Conservation (phyloP, 2,329 filamentous ascomycete genomes). For the Aspergillus sp. region DNA sequence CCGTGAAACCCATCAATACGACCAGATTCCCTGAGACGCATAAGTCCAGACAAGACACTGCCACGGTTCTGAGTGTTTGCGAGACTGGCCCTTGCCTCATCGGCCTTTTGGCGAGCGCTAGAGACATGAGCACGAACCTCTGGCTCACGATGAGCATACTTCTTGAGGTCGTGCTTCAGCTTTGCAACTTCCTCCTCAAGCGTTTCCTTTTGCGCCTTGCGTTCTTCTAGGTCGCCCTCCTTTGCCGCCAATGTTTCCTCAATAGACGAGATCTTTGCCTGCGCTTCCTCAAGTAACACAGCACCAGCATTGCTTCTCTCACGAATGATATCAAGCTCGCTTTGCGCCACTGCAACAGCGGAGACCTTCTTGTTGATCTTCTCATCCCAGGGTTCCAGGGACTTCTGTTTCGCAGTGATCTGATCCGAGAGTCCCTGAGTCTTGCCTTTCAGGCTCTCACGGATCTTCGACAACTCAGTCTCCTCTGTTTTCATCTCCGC, state of each 20-base stretch:
- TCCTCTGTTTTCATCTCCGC: constrained; percentile 74
- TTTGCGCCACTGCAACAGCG: constrained; percentile 88
- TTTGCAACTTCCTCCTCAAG: constrained; percentile 73
- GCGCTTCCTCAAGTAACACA: constrained; percentile 76
- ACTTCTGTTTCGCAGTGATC: constrained; percentile 88
- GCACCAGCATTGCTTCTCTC: constrained; percentile 88
- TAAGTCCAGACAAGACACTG: constrained; percentile 85
- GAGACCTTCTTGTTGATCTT: constrained; percentile 97
- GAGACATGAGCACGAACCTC: constrained; percentile 81
- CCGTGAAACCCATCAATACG: constrained; percentile 97
- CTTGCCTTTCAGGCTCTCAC: constrained; percentile 88
- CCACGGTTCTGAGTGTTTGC: constrained; percentile 88
- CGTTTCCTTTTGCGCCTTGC: constrained; percentile 67
- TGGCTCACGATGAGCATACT: constrained; percentile 74
- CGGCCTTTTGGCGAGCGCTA: constrained; percentile 86
- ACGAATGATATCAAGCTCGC: constrained; percentile 84
- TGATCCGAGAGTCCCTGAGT: constrained; percentile 92
- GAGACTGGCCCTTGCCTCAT: constrained; percentile 88
- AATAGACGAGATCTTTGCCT: constrained; percentile 73
- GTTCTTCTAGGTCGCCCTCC: constrained; percentile 69
- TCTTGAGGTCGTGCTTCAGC: constrained; percentile 68
- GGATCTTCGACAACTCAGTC: constrained; percentile 74
- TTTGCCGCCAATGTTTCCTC: constrained; percentile 71
- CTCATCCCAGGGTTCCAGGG: constrained; percentile 91
- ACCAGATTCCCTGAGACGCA: constrained; percentile 93